These are phyloP conservation scores for Escallonia rubra DNA, from an alignment of 129 eudicot genomes.

Conservation along the genomic window DNA sequence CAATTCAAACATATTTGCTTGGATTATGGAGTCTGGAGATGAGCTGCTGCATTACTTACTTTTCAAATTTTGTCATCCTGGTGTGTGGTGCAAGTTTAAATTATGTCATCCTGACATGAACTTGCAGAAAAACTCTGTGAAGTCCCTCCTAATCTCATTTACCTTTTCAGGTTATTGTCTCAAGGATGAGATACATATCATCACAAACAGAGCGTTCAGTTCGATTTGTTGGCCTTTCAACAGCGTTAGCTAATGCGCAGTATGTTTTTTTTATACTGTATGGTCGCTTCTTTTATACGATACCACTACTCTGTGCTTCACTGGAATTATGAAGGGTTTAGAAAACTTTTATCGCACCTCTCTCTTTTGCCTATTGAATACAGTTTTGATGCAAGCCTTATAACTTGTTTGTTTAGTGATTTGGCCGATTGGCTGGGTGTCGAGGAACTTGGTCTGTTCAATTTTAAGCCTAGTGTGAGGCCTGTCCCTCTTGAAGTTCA, in stretches of 20 bases:
- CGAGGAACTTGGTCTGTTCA: constrained; percentile 77
- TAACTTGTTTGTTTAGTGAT: constrained; percentile 40
- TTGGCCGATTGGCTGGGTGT: constrained; percentile 99
- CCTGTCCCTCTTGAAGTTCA: constrained; percentile 99
- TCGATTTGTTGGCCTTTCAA: constrained; percentile 95
- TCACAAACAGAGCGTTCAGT: constrained; percentile 93
- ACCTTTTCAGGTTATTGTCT: constrained; percentile 74
- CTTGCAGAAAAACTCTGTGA: background rate
- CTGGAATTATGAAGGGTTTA: background rate
- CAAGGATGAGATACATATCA: constrained; percentile 98
- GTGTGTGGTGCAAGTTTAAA: too few relatives aligned
- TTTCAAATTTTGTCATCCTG: too few relatives aligned
- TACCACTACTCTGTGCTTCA: constrained; percentile 2
- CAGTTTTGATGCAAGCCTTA: background rate
- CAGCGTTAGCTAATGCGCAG: constrained; percentile 98
- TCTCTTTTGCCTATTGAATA: constrained; percentile 3
- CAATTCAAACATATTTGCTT: too few relatives aligned
- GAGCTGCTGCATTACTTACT: too few relatives aligned
- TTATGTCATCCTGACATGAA: too few relatives aligned
- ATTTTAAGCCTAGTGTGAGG: constrained; percentile 98
- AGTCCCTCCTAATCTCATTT: background rate
- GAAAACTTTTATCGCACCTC: constrained; percentile 1
- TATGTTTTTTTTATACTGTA: constrained; percentile 26
- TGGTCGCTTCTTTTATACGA: constrained; percentile 1
- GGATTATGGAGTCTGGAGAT: too few relatives aligned